Conservation (phyloP, 768 basidiomycete species). For the Russula sp. region DNA sequence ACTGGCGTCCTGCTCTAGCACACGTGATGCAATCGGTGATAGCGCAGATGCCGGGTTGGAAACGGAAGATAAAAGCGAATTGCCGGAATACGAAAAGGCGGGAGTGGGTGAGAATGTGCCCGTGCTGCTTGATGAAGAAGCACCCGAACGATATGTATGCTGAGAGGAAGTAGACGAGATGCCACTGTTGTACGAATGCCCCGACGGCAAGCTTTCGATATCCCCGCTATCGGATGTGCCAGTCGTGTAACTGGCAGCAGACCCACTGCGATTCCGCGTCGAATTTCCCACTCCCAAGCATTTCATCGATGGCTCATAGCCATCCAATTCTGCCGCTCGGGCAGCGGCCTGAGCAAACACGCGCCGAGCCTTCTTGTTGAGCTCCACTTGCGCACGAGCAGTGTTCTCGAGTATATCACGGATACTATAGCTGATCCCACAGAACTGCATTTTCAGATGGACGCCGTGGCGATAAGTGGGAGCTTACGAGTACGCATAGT, state of each 20-base stretch:
- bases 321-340: conserved; percentile 57
- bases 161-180: conserved; percentile 31
- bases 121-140: conserved; percentile 52
- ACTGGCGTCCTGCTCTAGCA: conserved; percentile 79
- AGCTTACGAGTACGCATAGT: conserved; percentile 86
- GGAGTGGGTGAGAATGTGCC: conserved; percentile 37
- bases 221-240: conserved; percentile 26
- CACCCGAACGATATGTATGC: conserved; percentile 38
- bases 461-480: background rate
- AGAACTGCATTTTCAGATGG: conserved; percentile 22
- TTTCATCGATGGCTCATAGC: conserved; percentile 35
- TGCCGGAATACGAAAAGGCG: conserved; percentile 34
- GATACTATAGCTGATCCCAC: conserved; percentile 53
- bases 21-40: conserved; percentile 73
- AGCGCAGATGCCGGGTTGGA: conserved; percentile 43
- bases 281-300: conserved; percentile 41
- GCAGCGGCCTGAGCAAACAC: conserved; percentile 70
- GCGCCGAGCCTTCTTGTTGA: conserved; percentile 69
- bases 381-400: conserved; percentile 71
- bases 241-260: conserved; percentile 29
- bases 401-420: conserved; percentile 75
- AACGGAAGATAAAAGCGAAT: conserved; percentile 26
- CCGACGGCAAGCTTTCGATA: conserved; percentile 24
- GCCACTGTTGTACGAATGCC: conserved; percentile 20
- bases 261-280: conserved; percentile 25